Evolutionary conservation across 148 eudicot species (phyloP).

Genomic region (Chenopodium formosanum): DNA sequence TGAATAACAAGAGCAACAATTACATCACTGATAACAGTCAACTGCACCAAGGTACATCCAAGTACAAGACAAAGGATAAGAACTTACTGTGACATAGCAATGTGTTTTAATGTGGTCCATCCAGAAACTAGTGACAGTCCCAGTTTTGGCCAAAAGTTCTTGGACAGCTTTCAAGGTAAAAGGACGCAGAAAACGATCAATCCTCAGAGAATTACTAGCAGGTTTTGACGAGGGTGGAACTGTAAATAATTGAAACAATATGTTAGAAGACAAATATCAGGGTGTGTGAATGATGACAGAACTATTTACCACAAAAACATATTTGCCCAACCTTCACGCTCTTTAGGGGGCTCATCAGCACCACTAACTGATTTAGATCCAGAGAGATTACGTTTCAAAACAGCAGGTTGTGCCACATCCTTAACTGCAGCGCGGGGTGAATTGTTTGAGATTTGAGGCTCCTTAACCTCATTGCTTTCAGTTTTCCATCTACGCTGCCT

Average conservation of each 20-base stretch:
- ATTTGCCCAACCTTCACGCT: slow-evolving; percentile 68
- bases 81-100: slow-evolving; percentile 80
- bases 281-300: background rate
- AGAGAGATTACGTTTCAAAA: slow-evolving; percentile 46
- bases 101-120: slow-evolving; percentile 99
- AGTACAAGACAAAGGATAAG: background rate
- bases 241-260: slow-evolving; percentile 28
- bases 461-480: slow-evolving; percentile 43
- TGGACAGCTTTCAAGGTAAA: slow-evolving; percentile 94
- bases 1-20: background rate
- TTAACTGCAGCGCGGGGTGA: slow-evolving; percentile 37
- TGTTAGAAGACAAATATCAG: background rate
- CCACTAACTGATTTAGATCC: slow-evolving; percentile 44
- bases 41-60: background rate
- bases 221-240: slow-evolving; percentile 72
- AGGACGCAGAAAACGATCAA: slow-evolving; percentile 86
- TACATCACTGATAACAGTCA: background rate
- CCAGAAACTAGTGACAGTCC: slow-evolving; percentile 77
- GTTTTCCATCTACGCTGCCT: slow-evolving; percentile 81
- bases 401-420: slow-evolving; percentile 30
- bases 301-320: background rate
- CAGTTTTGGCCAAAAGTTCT: slow-evolving; percentile 85
- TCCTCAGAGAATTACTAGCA: slow-evolving; percentile 77
- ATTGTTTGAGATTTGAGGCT: slow-evolving; percentile 34
- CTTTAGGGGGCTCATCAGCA: slow-evolving; percentile 53